phyloP scores from a whole-genome alignment of 352 stramenopile genomes.

The Phytophthora ohioensis region DNA sequence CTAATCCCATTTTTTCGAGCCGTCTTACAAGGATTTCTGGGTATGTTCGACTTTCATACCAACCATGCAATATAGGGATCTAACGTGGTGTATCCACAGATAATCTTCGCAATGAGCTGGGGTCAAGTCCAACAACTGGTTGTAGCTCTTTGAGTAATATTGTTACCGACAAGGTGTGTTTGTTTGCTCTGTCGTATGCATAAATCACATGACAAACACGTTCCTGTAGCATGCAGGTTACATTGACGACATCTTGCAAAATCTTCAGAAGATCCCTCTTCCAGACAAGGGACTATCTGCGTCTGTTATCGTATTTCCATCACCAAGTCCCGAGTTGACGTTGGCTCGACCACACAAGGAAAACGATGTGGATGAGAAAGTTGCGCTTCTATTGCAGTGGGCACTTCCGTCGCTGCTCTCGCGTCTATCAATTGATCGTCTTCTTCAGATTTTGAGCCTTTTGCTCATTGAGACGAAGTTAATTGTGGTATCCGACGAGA shows the following conservation, averaged over 20 bases:
- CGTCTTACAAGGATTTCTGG: slow-evolving; percentile 43
- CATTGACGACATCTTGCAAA: slow-evolving; percentile 45
- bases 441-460: slow-evolving; percentile 53
- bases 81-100: slow-evolving; percentile 20
- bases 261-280: slow-evolving; percentile 30
- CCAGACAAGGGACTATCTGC: slow-evolving; percentile 30
- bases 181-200: not conserved
- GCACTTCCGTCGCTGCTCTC: slow-evolving; percentile 48
- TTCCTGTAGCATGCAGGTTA: slow-evolving; percentile 46
- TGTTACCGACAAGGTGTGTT: slow-evolving; percentile 53
- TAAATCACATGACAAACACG: not conserved
- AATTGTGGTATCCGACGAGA: slow-evolving; percentile 56
- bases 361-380: slow-evolving; percentile 48
- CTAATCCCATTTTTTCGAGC: slow-evolving; percentile 56
- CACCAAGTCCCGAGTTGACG: slow-evolving; percentile 17
- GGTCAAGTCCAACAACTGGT: slow-evolving; percentile 8
- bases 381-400: slow-evolving; percentile 55
- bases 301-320: slow-evolving; percentile 33
- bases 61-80: not conserved
- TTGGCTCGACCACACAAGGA: slow-evolving; percentile 47
- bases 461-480: slow-evolving; percentile 65
- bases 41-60: slow-evolving; percentile 20
- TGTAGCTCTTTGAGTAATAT: slow-evolving; percentile 31
- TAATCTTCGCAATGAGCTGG: slow-evolving; percentile 30
- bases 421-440: slow-evolving; percentile 45